Conservation (phyloP, 192 early-diverging fungal genomes). For the Kappamyces sp. region DNA sequence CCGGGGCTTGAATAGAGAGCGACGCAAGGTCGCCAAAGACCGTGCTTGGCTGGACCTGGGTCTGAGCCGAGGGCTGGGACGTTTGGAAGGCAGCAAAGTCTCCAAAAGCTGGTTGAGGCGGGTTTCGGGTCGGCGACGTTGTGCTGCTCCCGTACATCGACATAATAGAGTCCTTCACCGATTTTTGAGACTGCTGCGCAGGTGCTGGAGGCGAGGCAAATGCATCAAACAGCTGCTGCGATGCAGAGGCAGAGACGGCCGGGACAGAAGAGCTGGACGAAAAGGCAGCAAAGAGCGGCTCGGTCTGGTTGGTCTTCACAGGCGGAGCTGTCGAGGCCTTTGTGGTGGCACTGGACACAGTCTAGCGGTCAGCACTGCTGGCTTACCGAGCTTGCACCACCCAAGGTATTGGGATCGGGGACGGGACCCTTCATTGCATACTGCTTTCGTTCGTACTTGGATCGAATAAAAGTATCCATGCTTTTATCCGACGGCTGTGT, state of each 20-base stretch:
- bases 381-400: not conserved
- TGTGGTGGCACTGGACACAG: constrained; percentile 11
- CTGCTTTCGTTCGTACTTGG: constrained; percentile 74
- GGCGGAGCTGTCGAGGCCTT: constrained; percentile 11
- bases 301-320: constrained; percentile 1
- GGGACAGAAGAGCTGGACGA: constrained; percentile 7
- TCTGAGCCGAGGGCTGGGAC: not conserved
- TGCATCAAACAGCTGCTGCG: constrained; percentile 34
- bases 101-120: constrained; percentile 11
- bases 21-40: not conserved
- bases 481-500: constrained; percentile 54
- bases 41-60: not conserved
- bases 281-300: constrained; percentile 1
- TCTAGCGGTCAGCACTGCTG: not conserved
- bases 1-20: no score
- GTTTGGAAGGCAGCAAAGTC: constrained; percentile 11
- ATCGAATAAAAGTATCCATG: constrained; percentile 67
- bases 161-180: constrained; percentile 31
- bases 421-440: constrained; percentile 67
- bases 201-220: constrained; percentile 25
- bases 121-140: constrained; percentile 2
- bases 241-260: constrained; percentile 15
- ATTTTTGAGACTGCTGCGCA: constrained; percentile 5
- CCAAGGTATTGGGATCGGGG: constrained; percentile 64
- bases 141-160: constrained; percentile 29